phyloP scores from a whole-genome alignment of 768 basidiomycete genomes.

The Tylopilus plumbeoviolaceoides region DNA sequence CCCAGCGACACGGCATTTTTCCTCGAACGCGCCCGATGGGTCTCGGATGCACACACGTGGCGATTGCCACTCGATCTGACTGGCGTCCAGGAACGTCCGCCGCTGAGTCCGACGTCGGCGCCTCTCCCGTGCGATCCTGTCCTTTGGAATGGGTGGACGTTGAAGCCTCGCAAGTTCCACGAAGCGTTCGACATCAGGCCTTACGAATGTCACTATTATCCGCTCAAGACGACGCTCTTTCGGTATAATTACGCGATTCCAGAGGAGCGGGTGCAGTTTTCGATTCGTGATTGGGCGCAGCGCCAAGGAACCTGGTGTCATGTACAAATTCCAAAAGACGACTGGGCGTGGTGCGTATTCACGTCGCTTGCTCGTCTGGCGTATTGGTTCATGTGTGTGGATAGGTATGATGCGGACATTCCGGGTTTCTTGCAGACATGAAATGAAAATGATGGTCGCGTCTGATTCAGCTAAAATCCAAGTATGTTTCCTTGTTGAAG shows the following conservation, averaged over 20 bases:
- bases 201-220: background rate
- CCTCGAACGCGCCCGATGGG: slow-evolving; percentile 20
- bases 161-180: background rate
- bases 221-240: slow-evolving; percentile 20
- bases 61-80: background rate
- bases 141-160: slow-evolving; percentile 18
- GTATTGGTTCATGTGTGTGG: background rate
- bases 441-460: too few species aligned
- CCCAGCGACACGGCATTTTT: slow-evolving; percentile 15
- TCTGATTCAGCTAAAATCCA: too few species aligned
- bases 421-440: background rate
- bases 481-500: background rate
- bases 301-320: slow-evolving; percentile 9
- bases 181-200: background rate
- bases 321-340: background rate
- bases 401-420: background rate
- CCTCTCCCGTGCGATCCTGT: background rate
- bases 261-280: background rate
- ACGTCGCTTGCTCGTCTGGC: background rate
- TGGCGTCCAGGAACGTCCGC: background rate
- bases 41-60: slow-evolving; percentile 26
- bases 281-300: slow-evolving; percentile 9
- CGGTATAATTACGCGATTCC: slow-evolving; percentile 25
- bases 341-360: slow-evolving; percentile 22
- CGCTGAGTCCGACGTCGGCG: background rate